Base-by-base conservation (phyloP, 2,329 filamentous ascomycete genomes). In the Sarocladium strictum region DNA sequence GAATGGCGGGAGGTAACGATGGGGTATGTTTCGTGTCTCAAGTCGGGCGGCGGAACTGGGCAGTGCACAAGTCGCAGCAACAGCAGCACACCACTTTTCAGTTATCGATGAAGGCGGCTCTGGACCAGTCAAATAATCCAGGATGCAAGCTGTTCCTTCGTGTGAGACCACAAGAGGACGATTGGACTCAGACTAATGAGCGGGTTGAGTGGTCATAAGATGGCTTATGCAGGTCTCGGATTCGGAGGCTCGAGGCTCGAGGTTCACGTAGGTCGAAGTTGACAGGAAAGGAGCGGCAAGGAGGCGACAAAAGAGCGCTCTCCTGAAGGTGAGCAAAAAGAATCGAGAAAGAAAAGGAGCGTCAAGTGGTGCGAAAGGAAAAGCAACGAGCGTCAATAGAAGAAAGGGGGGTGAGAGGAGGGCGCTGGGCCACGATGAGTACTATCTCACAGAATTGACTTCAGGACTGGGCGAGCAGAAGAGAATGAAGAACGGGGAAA, bases 21-120 rank as follows among this genome's bases (percentile, higher is more conserved):
- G 19, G 15, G 27, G 27, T 23, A 23, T 35, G 47, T 51, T 35
- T 51, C 47, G 47, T 51, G 47, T 51, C 27, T 51, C 47, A 27
- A 51, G 47, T 51, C 21, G 5, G 47, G 29, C 3, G n/a, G 27
- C n/a, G 47, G 27, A 27, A 51, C 47, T 35, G 27, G 47, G 47
- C 47, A 51, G 47, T 51, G 47, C 47, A n/a, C n/a, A 51, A 51
- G n/a, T 17, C 14, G 12, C 9, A 14, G 9, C 38, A 33, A 17
- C 47, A 14, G 14, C 6, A 11, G 29, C 24, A 23, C 19, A 3
- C 23, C n/a, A n/a, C n/a, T 29, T 47, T 7, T 24, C 43, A 47
- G 29, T 21, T 51, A 35, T 51, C 14, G 47, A 51, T 14, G 15
- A 51, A 12, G 40, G 14, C 9, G 17, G 23, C n/a, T 51, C 47